Percentiles rank a stretch among this genome's conserved stretches.
These are phyloP conservation scores for Trichophyton simii DNA, from an alignment of 2,329 filamentous ascomycete species.

Conservation along the genomic window DNA sequence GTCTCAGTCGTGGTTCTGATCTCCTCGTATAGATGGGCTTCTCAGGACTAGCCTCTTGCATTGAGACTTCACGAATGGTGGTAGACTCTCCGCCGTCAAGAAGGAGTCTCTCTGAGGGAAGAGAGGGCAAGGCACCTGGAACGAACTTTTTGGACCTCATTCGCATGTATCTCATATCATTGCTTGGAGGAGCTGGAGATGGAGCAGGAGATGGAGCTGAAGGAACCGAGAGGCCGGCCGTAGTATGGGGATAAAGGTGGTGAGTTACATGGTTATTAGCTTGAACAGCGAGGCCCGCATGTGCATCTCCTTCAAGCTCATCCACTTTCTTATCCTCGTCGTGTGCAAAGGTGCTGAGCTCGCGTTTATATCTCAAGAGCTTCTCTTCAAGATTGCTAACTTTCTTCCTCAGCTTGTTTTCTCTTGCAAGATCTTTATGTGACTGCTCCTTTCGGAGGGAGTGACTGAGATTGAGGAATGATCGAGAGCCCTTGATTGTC, in stretches of 20 bases:
- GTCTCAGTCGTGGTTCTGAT: conserved; percentile 2
- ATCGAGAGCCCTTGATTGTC: background rate
- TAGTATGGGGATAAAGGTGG: too few relatives aligned
- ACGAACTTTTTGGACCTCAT: conserved; percentile 25
- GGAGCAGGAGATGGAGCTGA: conserved; percentile 13
- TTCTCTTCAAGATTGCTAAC: conserved; percentile 50
- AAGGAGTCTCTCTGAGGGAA: conserved; percentile 36
- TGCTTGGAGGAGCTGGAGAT: background rate
- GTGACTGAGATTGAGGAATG: background rate
- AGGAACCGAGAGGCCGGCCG: conserved; percentile 9
- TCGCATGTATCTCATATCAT: conserved; percentile 18
- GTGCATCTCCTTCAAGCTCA: conserved; percentile 17
- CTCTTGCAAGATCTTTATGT: conserved; percentile 45
- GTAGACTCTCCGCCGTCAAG: conserved; percentile 12
- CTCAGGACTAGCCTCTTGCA: background rate
- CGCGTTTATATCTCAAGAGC: conserved; percentile 42
- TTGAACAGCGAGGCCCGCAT: conserved; percentile 6
- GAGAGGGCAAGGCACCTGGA: conserved; percentile 31
- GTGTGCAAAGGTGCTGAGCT: conserved; percentile 28
- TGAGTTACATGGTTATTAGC: too few relatives aligned
- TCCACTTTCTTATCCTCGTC: conserved; percentile 13
- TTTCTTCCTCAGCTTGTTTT: conserved; percentile 46
- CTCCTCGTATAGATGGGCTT: conserved; percentile 1
- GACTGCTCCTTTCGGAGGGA: conserved; percentile 37
- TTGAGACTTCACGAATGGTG: background rate